Conservation (phyloP, 306 rosid genomes). For the Casuarina equisetifolia region DNA sequence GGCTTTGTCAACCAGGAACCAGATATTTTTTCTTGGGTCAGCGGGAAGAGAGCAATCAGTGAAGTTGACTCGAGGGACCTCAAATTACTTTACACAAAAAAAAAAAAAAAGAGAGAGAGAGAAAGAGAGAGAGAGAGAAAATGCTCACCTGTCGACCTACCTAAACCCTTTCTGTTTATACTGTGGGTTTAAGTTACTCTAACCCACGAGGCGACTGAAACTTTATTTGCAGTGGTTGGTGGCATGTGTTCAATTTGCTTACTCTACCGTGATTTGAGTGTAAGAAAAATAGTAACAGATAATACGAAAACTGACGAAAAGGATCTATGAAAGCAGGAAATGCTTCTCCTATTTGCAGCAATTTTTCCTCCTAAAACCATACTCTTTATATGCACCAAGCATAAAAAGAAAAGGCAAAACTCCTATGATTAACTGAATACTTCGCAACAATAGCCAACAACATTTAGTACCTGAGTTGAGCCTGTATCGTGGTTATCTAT, state of each 20-base stretch:
- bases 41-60: background rate
- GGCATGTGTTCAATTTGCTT: background rate
- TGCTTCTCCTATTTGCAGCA: background rate
- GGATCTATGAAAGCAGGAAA: background rate
- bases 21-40: background rate
- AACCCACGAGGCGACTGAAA: background rate
- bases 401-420: slow-evolving; percentile 5
- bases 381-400: background rate
- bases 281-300: background rate
- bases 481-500: slow-evolving; percentile 91
- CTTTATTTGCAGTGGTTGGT: background rate
- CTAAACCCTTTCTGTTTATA: background rate
- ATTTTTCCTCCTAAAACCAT: background rate
- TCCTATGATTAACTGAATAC: slow-evolving; percentile 2
- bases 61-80: background rate
- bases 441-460: slow-evolving; percentile 9
- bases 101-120: no score
- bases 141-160: background rate
- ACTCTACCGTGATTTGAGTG: background rate
- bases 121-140: no score
- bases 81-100: no score
- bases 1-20: background rate
- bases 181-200: background rate
- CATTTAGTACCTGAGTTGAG: slow-evolving; percentile 71
- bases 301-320: background rate